Evolutionary conservation across 2,329 filamentous ascomycete species (phyloP).

Genomic region (Penicillium psychrosexuale): DNA sequence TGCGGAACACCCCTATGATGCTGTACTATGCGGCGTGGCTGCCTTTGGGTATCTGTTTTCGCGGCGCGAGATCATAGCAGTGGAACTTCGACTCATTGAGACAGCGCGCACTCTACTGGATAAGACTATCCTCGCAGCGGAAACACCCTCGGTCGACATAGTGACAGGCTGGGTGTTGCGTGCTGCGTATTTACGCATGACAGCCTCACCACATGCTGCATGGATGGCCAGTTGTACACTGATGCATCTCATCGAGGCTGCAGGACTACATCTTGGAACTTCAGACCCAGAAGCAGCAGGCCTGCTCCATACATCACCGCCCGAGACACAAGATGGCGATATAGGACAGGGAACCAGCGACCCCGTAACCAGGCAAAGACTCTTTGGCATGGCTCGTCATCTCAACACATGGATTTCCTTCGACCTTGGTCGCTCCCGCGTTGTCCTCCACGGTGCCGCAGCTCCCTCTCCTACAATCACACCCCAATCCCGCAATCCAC

Average conservation of each 20-base stretch:
- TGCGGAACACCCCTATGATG: conserved; percentile 42
- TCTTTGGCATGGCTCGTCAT: conserved; percentile 54
- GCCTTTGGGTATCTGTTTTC: conserved; percentile 55
- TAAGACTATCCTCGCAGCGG: conserved; percentile 30
- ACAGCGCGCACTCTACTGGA: conserved; percentile 49
- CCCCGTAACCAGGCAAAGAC: conserved; percentile 42
- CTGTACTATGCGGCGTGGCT: conserved; percentile 55
- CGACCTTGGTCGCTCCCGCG: conserved; percentile 55
- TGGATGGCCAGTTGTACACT: conserved; percentile 56
- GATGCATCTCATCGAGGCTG: conserved; percentile 59
- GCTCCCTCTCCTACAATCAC: conserved; percentile 34
- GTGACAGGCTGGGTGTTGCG: conserved; percentile 52
- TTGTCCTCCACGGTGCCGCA: conserved; percentile 48
- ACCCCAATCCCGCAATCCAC: background rate
- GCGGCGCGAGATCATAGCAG: conserved; percentile 38
- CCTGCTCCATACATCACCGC: conserved; percentile 1
- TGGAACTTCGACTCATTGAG: conserved; percentile 49
- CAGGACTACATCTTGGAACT: conserved; percentile 36
- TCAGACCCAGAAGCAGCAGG: conserved; percentile 10
- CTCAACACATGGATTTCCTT: conserved; percentile 60
- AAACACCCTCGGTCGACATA: conserved; percentile 29
- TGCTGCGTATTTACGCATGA: conserved; percentile 53
- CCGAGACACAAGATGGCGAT: background rate
- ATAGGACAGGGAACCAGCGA: conserved; percentile 12
- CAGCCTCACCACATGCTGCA: conserved; percentile 52